Evolutionary conservation across 1,139 yeast genomes (phyloP), one percentile per base, ranked within the genome.

Genomic region (Trichomonascaceae sp.): DNA sequence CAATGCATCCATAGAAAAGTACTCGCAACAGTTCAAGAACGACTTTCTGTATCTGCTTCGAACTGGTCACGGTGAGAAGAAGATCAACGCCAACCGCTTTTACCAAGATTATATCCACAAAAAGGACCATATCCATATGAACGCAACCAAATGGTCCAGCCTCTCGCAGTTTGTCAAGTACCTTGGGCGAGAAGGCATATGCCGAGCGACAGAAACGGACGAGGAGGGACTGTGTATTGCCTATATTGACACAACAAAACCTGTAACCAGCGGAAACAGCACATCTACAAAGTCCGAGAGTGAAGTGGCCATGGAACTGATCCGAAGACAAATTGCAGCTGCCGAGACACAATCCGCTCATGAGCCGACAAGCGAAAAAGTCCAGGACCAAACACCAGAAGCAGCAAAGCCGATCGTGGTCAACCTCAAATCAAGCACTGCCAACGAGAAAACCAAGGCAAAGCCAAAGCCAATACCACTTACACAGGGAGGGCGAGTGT

Each of bases 51-150:
- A 64, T 8, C 60, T 77, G 16, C 57, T 89, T 38, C 62, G 71
- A 30, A 59, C 71, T 16, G 67, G 71, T 31, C 97, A 89, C 52
- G 95, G 96, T 2, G 85, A 82, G 36, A 85, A 84, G 52, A 60
- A 62, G 39, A 69, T 87, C 33, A 76, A 75, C 41, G 92, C 89
- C 6, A 89, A 92, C 56, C 69, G 74, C 50, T 84, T 84, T 51
- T 89, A 89, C 59, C 94, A 87, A 48, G 96, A 87, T 52, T 80
- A 79, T 49, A 59, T 68, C 37, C 70, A 70, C 43, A 82, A 85
- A 51, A 71, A 73, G 48, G 73, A 81, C 37, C 97, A 89, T 54
- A 63, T 85, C 4, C 98, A 87, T 53, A 74, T 89, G 78, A 85
- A 84, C 51, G 76, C 96, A 3, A 89, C 98, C 1, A 64, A 65